These are phyloP conservation scores for Zea luxurians DNA, from an alignment of 176 grass and related monocot genomes.

Conservation along the genomic window DNA sequence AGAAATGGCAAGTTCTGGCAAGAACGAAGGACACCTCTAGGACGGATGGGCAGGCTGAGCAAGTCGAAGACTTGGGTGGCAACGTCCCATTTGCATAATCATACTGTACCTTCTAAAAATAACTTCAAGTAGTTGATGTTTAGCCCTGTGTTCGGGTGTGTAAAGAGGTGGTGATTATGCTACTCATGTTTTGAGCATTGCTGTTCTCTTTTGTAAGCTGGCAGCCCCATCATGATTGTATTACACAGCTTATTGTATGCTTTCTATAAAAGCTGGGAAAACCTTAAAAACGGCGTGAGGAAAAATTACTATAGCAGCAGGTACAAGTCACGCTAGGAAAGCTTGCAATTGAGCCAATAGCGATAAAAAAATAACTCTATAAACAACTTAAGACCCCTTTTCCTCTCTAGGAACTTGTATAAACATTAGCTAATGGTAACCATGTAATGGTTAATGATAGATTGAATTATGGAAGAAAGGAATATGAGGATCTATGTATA, in stretches of 20 bases:
- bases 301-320: background rate
- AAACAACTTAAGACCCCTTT: background rate
- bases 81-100: background rate
- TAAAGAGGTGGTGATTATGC: background rate
- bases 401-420: background rate
- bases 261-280: background rate
- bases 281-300: background rate
- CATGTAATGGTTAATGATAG: background rate
- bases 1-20: background rate
- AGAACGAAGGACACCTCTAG: background rate
- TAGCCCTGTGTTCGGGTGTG: background rate
- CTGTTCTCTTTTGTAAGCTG: background rate
- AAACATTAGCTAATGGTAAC: constrained; percentile 1
- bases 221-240: background rate
- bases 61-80: background rate
- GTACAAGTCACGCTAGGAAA: background rate
- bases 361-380: background rate
- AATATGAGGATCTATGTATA: constrained; percentile 28
- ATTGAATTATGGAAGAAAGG: background rate
- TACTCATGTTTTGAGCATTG: background rate
- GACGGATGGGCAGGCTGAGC: background rate
- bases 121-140: background rate
- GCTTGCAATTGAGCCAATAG: background rate
- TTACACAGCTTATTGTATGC: background rate
- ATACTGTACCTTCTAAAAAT: background rate